Evolutionary conservation across 352 stramenopile genomes (phyloP).

Genomic region (Phytophthora europaea): DNA sequence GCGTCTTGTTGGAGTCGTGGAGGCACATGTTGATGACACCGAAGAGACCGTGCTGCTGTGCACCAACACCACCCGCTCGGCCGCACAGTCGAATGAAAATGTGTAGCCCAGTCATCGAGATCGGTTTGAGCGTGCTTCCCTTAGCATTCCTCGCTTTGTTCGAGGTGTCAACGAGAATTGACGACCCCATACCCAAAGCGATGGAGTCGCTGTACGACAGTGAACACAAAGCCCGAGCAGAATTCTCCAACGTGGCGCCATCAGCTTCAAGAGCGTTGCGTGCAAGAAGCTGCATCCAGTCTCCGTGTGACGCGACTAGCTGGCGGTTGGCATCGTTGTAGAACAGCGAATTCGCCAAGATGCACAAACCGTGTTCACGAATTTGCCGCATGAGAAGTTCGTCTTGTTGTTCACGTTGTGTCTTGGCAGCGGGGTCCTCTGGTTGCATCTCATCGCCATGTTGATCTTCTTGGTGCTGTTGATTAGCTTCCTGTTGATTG

Average conservation of each 20-base stretch:
- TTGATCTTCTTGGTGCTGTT: constrained; percentile 11
- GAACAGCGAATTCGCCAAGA: constrained; percentile 89
- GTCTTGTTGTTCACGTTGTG: constrained; percentile 24
- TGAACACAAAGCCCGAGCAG: constrained; percentile 78
- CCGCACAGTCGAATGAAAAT: constrained; percentile 65
- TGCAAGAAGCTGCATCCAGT: constrained; percentile 74
- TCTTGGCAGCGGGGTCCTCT: constrained; percentile 5
- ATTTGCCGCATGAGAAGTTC: constrained; percentile 49
- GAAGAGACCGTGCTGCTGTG: constrained; percentile 76
- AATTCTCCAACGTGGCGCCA: constrained; percentile 63
- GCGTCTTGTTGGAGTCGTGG: constrained; percentile 86
- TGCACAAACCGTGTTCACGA: constrained; percentile 72
- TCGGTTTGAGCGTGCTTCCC: background rate
- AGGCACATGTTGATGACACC: constrained; percentile 88
- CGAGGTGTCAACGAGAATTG: constrained; percentile 5
- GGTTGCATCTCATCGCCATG: constrained; percentile 9
- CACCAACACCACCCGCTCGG: constrained; percentile 30
- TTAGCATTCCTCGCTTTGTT: constrained; percentile 19
- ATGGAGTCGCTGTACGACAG: constrained; percentile 87
- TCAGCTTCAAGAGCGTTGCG: constrained; percentile 52
- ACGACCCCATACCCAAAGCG: constrained; percentile 62
- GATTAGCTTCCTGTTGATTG: constrained; percentile 37
- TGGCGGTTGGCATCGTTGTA: constrained; percentile 92
- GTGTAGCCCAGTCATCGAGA: constrained; percentile 48
- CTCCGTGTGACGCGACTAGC: constrained; percentile 57